These are phyloP conservation scores for Fusarium protoensiforme DNA, from an alignment of 2,329 filamentous ascomycete species.

Conservation along the genomic window DNA sequence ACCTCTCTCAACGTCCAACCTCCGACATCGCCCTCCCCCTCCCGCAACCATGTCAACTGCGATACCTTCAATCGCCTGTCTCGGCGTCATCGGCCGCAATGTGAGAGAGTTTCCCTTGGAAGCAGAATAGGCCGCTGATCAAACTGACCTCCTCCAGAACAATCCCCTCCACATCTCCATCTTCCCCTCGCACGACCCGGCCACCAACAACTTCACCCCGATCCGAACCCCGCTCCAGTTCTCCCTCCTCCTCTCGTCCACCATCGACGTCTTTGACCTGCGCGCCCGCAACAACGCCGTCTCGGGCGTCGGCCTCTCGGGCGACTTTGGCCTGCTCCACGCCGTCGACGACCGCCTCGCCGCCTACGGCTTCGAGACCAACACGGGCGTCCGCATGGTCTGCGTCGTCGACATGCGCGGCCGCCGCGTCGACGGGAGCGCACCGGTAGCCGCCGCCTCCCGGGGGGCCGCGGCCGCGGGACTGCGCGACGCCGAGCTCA, in stretches of 20 bases:
- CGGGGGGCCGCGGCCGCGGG: conserved; percentile 64
- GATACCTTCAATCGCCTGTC: conserved; percentile 87
- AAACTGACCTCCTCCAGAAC: conserved; percentile 68
- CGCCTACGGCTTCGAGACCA: conserved; percentile 96
- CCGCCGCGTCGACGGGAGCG: conserved; percentile 56
- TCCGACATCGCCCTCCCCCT: background rate
- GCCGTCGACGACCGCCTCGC: conserved; percentile 93
- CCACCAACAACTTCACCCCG: conserved; percentile 63
- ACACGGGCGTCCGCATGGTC: conserved; percentile 92
- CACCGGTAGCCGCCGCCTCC: conserved; percentile 28
- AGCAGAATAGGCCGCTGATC: background rate
- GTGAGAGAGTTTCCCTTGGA: conserved; percentile 59
- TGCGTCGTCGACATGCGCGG: conserved; percentile 93
- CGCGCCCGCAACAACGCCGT: conserved; percentile 77
- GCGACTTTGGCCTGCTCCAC: conserved; percentile 92
- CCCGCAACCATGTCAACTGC: conserved; percentile 64
- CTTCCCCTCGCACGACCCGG: conserved; percentile 78
- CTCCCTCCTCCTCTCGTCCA: conserved; percentile 89
- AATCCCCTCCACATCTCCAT: conserved; percentile 94
- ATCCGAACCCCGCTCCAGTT: conserved; percentile 85
- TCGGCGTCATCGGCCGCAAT: conserved; percentile 93
- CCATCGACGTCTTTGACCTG: conserved; percentile 93
- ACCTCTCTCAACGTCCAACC: conserved; percentile 29
- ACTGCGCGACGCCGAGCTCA: conserved; percentile 86
- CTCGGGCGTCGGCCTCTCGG: conserved; percentile 66